These are phyloP conservation scores for Nephelium lappaceum DNA, from an alignment of 345 rosid genomes.

Conservation along the genomic window DNA sequence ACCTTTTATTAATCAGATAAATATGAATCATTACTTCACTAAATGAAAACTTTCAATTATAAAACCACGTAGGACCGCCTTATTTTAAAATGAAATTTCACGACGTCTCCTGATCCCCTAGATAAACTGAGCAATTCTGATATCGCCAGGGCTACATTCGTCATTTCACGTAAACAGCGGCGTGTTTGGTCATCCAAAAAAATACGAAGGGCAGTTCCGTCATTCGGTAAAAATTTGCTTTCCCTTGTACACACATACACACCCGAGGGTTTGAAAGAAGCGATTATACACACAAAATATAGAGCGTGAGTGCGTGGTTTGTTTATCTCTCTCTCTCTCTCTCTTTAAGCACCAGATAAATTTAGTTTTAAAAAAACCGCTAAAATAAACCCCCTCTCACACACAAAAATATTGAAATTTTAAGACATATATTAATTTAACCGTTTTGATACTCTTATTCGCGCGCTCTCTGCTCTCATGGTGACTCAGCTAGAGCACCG, in stretches of 20 bases:
- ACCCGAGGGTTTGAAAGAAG: slow-evolving; percentile 19
- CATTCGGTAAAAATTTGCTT: not conserved
- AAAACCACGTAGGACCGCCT: too few relatives aligned
- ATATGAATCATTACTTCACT: too few relatives aligned
- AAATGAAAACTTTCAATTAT: too few relatives aligned
- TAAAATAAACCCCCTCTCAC: not conserved
- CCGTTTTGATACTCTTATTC: slow-evolving; percentile 31
- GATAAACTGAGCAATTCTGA: not conserved
- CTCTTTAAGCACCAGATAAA: slow-evolving; percentile 21
- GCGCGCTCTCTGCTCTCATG: slow-evolving; percentile 83
- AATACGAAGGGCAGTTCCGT: not conserved
- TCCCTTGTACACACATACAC: not conserved
- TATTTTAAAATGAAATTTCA: too few relatives aligned
- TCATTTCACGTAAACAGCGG: not conserved
- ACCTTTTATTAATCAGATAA: too few relatives aligned
- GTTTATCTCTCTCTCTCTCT: slow-evolving; percentile 9
- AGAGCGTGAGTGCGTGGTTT: slow-evolving; percentile 1
- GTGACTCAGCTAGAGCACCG: slow-evolving; percentile 66
- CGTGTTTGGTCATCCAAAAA: not conserved
- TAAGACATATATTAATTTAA: slow-evolving; percentile 2
- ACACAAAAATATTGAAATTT: too few relatives aligned
- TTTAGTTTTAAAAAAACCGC: slow-evolving; percentile 17
- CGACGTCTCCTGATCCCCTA: not conserved
- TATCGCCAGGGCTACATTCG: not conserved
- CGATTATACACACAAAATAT: slow-evolving; percentile 14